Evolutionary conservation across 2,329 filamentous ascomycete species (phyloP).

Genomic region (Coniochaeta ligniaria): DNA sequence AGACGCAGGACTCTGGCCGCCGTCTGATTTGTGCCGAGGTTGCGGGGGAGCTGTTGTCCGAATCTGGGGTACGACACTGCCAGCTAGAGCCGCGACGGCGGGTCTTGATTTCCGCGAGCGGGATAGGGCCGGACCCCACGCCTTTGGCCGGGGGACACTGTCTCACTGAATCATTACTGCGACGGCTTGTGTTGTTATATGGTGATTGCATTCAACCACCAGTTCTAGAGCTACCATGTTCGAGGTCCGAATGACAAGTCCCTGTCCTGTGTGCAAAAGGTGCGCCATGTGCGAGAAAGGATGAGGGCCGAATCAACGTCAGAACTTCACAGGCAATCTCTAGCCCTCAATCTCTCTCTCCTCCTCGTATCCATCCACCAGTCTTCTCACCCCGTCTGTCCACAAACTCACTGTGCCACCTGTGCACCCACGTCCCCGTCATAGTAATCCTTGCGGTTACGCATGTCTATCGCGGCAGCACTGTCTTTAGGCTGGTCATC

Average conservation of each 20-base stretch:
- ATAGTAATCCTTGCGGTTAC: background rate
- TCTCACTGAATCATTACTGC: too few relatives aligned
- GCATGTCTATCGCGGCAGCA: background rate
- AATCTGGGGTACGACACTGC: background rate
- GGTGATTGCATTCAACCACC: background rate
- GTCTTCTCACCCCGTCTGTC: background rate
- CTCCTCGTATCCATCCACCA: background rate
- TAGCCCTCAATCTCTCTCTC: background rate
- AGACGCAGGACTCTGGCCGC: background rate
- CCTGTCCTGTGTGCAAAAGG: background rate
- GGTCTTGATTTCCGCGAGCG: background rate
- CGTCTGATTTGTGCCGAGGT: background rate
- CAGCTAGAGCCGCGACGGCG: background rate
- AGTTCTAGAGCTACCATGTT: background rate
- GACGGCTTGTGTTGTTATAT: background rate
- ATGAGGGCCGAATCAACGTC: background rate
- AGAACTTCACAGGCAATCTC: background rate
- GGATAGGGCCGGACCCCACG: background rate
- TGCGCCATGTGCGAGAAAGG: background rate
- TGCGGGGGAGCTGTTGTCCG: background rate
- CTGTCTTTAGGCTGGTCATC: background rate
- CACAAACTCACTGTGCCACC: background rate
- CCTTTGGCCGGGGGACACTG: background rate
- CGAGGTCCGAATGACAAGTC: background rate
- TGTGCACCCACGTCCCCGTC: background rate